phyloP scores from a whole-genome alignment of 2,329 filamentous ascomycete genomes.

The Hymenoscyphus infarciens region DNA sequence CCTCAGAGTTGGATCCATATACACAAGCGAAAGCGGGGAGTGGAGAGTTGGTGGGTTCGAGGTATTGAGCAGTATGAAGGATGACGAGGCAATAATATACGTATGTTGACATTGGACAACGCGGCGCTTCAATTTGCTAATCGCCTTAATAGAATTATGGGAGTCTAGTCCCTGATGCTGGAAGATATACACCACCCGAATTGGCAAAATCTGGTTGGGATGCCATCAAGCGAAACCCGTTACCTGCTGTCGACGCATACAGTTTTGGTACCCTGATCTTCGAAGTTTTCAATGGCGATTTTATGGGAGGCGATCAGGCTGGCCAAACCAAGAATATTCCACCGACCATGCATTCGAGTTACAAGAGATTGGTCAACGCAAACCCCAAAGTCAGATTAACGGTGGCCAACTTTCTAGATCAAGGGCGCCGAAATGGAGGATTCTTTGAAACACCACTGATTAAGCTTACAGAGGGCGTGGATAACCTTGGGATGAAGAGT shows the following conservation, averaged over 20 bases:
- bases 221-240: conserved; percentile 75
- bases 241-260: conserved; percentile 82
- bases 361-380: conserved; percentile 81
- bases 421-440: conserved; percentile 73
- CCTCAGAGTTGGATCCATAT: conserved; percentile 80
- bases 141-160: conserved; percentile 65
- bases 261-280: conserved; percentile 79
- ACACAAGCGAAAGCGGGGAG: conserved; percentile 92
- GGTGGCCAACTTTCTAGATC: conserved; percentile 81
- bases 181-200: conserved; percentile 82
- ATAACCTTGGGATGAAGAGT: conserved; percentile 85
- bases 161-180: conserved; percentile 79
- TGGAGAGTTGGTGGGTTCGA: conserved; percentile 97
- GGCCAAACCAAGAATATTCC: conserved; percentile 84
- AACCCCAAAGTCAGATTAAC: conserved; percentile 88
- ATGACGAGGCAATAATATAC: conserved; percentile 91
- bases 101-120: conserved; percentile 39
- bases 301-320: conserved; percentile 71
- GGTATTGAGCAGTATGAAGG: conserved; percentile 88
- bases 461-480: conserved; percentile 86
- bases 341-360: conserved; percentile 82
- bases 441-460: conserved; percentile 95
- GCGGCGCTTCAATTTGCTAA: conserved; percentile 11
- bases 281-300: conserved; percentile 88
- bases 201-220: conserved; percentile 88